A percentile compares a stretch with the other conserved stretches of the same genome.
Conservation (phyloP, 75 land plant genomes). For the Cryptomeria japonica region DNA sequence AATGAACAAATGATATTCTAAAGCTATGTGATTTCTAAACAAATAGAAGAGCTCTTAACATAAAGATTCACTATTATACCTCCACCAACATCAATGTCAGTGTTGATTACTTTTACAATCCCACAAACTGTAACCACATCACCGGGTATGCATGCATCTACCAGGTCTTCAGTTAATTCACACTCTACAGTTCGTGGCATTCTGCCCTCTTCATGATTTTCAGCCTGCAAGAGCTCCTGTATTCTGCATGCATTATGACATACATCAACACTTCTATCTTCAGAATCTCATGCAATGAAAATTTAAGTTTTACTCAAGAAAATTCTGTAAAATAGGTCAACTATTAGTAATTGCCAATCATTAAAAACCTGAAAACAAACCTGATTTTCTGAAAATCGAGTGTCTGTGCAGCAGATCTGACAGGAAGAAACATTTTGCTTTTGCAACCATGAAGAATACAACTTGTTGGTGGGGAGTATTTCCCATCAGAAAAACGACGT, state of each 20-base stretch:
- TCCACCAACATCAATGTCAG: conserved; percentile 93
- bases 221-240: conserved; percentile 67
- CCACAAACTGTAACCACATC: conserved; percentile 97
- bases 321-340: background rate
- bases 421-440: conserved; percentile 76
- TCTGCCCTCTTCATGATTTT: conserved; percentile 92
- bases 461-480: conserved; percentile 79
- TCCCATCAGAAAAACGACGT: conserved; percentile 73
- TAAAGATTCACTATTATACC: conserved; percentile 34
- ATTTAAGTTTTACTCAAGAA: background rate
- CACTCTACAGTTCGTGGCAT: conserved; percentile 97
- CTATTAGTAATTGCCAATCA: background rate
- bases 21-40: background rate
- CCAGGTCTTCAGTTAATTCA: conserved; percentile 94
- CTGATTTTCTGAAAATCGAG: conserved; percentile 97
- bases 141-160: conserved; percentile 94
- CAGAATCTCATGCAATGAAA: background rate
- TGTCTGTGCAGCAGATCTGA: conserved; percentile 52
- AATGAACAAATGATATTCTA: background rate
- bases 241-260: conserved; percentile 38
- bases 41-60: background rate
- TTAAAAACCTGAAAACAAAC: conserved; percentile 23
- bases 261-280: background rate
- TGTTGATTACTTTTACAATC: conserved; percentile 86
- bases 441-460: conserved; percentile 76